Evolutionary conservation across 345 rosid genomes (phyloP).

Genomic region (Combretum micranthum): DNA sequence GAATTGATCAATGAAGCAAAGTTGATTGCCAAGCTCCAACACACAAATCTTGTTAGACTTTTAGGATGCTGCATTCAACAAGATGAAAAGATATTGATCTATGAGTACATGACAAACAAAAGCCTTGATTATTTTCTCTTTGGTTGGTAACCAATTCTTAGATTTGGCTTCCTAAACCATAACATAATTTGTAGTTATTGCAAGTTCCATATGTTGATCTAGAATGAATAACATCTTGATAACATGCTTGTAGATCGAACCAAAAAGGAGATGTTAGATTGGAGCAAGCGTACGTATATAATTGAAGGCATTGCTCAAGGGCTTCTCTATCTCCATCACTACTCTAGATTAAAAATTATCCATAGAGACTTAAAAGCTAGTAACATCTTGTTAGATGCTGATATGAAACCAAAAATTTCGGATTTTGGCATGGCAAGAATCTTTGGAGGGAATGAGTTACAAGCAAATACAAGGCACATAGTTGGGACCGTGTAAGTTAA

Average conservation of each 20-base stretch:
- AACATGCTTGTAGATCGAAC: constrained; percentile 13
- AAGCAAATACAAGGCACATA: constrained; percentile 21
- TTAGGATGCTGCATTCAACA: constrained; percentile 29
- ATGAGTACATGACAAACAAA: constrained; percentile 27
- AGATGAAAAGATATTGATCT: constrained; percentile 33
- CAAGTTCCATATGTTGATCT: neutral
- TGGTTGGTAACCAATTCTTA: constrained; percentile 9
- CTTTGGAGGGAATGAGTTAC: constrained; percentile 26
- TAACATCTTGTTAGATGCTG: constrained; percentile 21
- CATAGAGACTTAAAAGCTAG: constrained; percentile 37
- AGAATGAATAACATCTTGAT: neutral
- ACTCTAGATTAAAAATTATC: constrained; percentile 36
- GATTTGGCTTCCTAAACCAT: neutral
- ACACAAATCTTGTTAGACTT: constrained; percentile 33
- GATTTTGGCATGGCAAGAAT: constrained; percentile 34
- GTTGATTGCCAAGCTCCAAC: constrained; percentile 32
- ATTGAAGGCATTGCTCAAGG: constrained; percentile 43
- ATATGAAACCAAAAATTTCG: constrained; percentile 30
- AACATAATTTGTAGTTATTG: neutral
- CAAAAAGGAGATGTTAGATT: constrained; percentile 12
- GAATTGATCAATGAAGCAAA: constrained; percentile 35
- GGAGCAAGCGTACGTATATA: constrained; percentile 20
- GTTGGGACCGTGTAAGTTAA: constrained; percentile 37
- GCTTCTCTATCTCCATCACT: constrained; percentile 44
- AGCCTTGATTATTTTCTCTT: constrained; percentile 37